Conservation (phyloP, 495 filamentous ascomycete genomes). For the Choiromyces venosus region DNA sequence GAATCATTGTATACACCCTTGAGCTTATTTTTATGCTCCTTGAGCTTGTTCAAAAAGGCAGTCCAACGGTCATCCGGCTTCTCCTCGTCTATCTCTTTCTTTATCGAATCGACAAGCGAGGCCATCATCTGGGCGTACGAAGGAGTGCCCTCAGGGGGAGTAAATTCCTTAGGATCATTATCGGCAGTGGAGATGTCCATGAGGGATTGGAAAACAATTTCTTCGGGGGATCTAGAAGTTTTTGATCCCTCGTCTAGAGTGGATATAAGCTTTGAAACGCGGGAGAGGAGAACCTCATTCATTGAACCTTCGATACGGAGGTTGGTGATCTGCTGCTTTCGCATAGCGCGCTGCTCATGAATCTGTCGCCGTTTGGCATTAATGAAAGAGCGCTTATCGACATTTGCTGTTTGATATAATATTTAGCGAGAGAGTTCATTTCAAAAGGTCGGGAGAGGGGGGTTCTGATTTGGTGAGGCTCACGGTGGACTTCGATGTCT, state of each 20-base stretch:
- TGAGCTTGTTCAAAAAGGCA: constrained; percentile 69
- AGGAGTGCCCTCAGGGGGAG: constrained; percentile 66
- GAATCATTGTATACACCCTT: constrained; percentile 69
- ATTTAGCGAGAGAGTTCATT: constrained; percentile 3
- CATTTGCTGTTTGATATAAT: constrained; percentile 58
- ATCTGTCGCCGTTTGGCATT: constrained; percentile 97
- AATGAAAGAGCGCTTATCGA: constrained; percentile 97
- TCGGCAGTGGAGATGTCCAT: constrained; percentile 69
- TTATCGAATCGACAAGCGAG: constrained; percentile 83
- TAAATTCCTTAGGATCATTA: constrained; percentile 57
- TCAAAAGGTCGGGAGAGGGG: background rate
- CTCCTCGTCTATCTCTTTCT: constrained; percentile 72
- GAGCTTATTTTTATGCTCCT: constrained; percentile 69
- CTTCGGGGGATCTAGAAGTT: constrained; percentile 60
- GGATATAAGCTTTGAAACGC: constrained; percentile 70
- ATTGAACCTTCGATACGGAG: constrained; percentile 87
- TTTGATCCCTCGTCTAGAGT: constrained; percentile 52
- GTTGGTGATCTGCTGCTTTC: constrained; percentile 81
- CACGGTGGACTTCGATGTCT: constrained; percentile 89
- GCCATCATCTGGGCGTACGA: constrained; percentile 96
- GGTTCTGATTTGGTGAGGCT: background rate
- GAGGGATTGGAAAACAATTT: constrained; percentile 78
- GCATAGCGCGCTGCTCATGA: constrained; percentile 76
- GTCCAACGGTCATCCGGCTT: constrained; percentile 58
- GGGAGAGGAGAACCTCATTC: constrained; percentile 80